phyloP scores from a whole-genome alignment of 73 alveolate species.

The Durusdinium trenchii region DNA sequence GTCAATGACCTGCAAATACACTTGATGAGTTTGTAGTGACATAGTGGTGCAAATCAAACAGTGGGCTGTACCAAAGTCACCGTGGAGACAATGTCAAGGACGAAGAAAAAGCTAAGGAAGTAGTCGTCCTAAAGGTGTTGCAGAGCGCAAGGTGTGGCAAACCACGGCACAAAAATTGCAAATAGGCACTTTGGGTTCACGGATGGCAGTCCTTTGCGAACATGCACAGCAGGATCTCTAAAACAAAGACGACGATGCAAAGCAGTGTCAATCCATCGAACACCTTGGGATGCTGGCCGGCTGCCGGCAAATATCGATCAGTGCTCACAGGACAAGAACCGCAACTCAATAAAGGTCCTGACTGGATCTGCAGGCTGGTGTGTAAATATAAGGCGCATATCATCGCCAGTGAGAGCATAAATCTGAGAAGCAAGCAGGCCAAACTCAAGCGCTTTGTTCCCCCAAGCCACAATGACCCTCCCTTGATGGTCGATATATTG shows the following conservation, averaged over 20 bases:
- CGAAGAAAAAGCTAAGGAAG: slow-evolving; percentile 98
- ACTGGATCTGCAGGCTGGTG: slow-evolving; percentile 95
- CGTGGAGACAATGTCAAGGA: slow-evolving; percentile 98
- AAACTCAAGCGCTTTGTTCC: background rate
- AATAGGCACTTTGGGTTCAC: background rate
- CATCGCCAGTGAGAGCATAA: slow-evolving; percentile 95
- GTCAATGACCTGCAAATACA: slow-evolving; percentile 96
- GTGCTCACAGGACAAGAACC: background rate
- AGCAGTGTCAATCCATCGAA: slow-evolving; percentile 75
- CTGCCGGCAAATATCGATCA: too few relatives aligned
- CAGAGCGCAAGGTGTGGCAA: background rate
- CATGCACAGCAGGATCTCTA: slow-evolving; percentile 85
- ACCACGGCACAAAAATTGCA: background rate
- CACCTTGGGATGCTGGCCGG: slow-evolving; percentile 68
- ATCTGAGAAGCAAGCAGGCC: slow-evolving; percentile 2
- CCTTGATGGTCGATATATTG: background rate
- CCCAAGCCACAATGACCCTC: background rate
- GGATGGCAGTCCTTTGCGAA: slow-evolving; percentile 52
- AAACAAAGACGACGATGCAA: slow-evolving; percentile 81
- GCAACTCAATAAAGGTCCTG: slow-evolving; percentile 1
- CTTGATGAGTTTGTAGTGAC: slow-evolving; percentile 72
- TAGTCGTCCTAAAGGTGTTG: slow-evolving; percentile 92
- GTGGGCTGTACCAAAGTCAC: slow-evolving; percentile 97
- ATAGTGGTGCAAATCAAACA: slow-evolving; percentile 96
- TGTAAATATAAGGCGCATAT: slow-evolving; percentile 73